Base-by-base conservation (phyloP, 495 filamentous ascomycete genomes). In the Penicillium riverlandense region DNA sequence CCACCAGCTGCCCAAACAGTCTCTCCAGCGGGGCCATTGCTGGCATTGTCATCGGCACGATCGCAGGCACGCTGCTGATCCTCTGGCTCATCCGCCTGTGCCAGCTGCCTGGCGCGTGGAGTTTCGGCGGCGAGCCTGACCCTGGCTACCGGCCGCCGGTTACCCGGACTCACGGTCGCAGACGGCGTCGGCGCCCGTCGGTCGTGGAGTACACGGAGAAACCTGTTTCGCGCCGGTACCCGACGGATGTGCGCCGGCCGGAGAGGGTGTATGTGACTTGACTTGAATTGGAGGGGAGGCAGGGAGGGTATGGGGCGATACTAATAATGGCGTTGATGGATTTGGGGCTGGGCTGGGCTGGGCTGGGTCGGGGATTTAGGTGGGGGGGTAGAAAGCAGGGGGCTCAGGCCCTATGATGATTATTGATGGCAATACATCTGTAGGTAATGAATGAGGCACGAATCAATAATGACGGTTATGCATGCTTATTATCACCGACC, bases 11-110 rank as follows among this genome's bases (percentile, higher is more conserved):
- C 46, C 57, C 58, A 10, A 62, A 56, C n/a, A 72, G 61, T 11
- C 63, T 82, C 11, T 63, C 62, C 13, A 67, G 75, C 12, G 77
- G 78, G 15, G 76, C 63, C 1, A 79, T 82, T 35, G 78, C 77
- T 1, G 78, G 78, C 34, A 80, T 80, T 45, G 77, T 82, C 39
- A 70, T 82, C 52, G 78, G 78, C 30, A 70, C 71, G 14, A 74
- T 82, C 39, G 74, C 58, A 38, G 78, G 77, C 7, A 63, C 79
- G 1, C 59, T 82, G 0, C 53, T 80, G 0, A 41, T 82, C 4
- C 50, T 75, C 16, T 80, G 77, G 77, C 62, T 80, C n/a, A 62
- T 54, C 48, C 51, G 53, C 16, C 10, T 63, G 0, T 66, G 58
- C 41, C 30, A 43, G 13, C 43, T 62, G 8, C 58, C 58, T 0